Percentiles rank a stretch among this genome's conserved stretches.
Conservation (phyloP, 192 early-diverging fungal species). For the Globomyces pollinis-pini region DNA sequence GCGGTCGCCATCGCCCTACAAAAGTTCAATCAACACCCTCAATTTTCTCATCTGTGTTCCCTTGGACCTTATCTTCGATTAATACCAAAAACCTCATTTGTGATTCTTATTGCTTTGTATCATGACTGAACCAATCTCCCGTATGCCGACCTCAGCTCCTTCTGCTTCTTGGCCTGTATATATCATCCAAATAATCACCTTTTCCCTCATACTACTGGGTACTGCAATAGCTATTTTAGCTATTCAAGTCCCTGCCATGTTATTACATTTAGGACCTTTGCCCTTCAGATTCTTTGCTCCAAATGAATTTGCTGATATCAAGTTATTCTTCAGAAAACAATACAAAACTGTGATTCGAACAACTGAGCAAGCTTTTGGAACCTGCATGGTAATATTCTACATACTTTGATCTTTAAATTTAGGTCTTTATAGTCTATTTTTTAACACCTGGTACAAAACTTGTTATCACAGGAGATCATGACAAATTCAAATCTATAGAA, state of each 20-base stretch:
- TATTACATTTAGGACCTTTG: not conserved
- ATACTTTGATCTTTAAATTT: too few relatives aligned
- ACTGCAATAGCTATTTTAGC: not conserved
- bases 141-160: constrained; percentile 1
- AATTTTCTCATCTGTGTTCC: too few relatives aligned
- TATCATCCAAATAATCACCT: not conserved
- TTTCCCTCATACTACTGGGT: not conserved
- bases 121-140: constrained; percentile 3
- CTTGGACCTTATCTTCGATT: too few relatives aligned
- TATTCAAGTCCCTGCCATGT: not conserved
- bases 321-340: constrained; percentile 16
- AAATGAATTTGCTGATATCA: not conserved
- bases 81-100: too few relatives aligned
- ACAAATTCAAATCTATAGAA: constrained; percentile 10
- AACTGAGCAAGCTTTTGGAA: constrained; percentile 27
- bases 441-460: constrained; percentile 27
- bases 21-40: too few relatives aligned
- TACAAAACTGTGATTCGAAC: constrained; percentile 17
- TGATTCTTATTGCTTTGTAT: too few relatives aligned
- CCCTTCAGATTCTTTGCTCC: not conserved
- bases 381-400: too few relatives aligned
- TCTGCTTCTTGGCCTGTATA: not conserved
- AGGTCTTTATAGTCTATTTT: constrained; percentile 24
- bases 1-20: too few relatives aligned
- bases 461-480: constrained; percentile 35